These are phyloP conservation scores for Daldinia eschscholtzii DNA, from an alignment of 2,329 filamentous ascomycete species.

Conservation along the genomic window DNA sequence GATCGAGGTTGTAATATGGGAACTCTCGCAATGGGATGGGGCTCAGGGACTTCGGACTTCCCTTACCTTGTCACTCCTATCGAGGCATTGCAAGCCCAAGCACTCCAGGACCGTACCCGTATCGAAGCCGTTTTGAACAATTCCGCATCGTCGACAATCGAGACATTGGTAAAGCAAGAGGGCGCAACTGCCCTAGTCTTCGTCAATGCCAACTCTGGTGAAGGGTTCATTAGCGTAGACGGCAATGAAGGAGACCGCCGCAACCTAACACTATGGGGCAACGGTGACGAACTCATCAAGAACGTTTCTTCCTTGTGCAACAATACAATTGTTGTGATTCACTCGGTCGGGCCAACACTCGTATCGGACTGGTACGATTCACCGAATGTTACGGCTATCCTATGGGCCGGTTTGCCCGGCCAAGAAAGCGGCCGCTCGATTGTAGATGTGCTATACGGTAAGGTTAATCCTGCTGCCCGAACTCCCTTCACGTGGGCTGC, in stretches of 20 bases:
- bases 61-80: conserved; percentile 83
- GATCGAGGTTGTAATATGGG: conserved; percentile 74
- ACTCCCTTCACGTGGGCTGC: conserved; percentile 84
- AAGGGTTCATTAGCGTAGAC: conserved; percentile 87
- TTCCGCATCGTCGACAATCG: conserved; percentile 71
- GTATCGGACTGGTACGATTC: conserved; percentile 80
- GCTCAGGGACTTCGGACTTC: conserved; percentile 79
- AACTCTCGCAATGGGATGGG: conserved; percentile 82
- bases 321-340: conserved; percentile 93
- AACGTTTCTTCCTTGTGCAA: conserved; percentile 81
- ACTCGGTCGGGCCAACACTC: conserved; percentile 84
- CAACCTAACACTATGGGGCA: conserved; percentile 90
- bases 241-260: conserved; percentile 90
- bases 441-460: conserved; percentile 85
- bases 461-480: conserved; percentile 80
- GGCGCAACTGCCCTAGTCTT: conserved; percentile 84
- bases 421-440: conserved; percentile 86
- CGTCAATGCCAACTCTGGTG: conserved; percentile 87
- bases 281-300: conserved; percentile 83
- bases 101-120: conserved; percentile 68
- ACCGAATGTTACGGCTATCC: conserved; percentile 84
- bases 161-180: conserved; percentile 71
- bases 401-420: conserved; percentile 85
- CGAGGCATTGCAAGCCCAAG: conserved; percentile 74
- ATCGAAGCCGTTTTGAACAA: conserved; percentile 78